Base-by-base conservation (phyloP, 805 yeast species). In the Saturnispora hagleri region DNA sequence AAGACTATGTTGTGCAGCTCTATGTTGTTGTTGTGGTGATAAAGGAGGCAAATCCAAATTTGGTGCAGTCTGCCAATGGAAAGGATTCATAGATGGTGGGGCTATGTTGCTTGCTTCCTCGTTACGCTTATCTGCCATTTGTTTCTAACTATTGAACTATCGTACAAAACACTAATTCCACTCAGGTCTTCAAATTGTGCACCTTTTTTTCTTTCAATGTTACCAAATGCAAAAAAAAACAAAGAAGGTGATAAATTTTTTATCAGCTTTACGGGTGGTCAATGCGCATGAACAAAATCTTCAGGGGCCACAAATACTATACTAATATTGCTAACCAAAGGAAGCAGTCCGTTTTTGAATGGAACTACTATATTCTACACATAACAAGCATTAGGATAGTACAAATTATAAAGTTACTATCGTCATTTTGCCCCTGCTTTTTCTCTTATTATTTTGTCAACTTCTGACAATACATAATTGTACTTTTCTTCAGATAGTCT, bases 21-120 rank as follows among this genome's bases (percentile, higher is more conserved):
- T 33, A 27, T 26, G 49, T 28, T 47, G 43, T 28, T 40, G 50
- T 5, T 17, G 45, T 17, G 44, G 50, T 12, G 43, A 35, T 17
- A 40, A 12, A 10, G 50, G 40, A 15, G 45, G 45, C 18, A 38
- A 18, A 9, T 47, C 45, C 20, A 42, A 18, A 31, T 20, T 22
- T 1, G 50, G 50, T 12, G 50, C 50, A 20, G 50, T 47, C 22
- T 47, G 50, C 50, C 50, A 47, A 31, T 26, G 45, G 22, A 40
- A 47, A 9, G 47, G 47, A 17, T 27, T 27, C 36, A 24, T 22
- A 12, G 28, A 5, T 41, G 31, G 31, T 41, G 44, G 27, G 10
- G 27, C 42, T 18, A 41, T 24, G 44, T 41, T 41, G 28, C 22
- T 41, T 5, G 27, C n/a, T 15, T 41, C 44, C 7, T 41, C 44